phyloP scores from a whole-genome alignment of 225 moss, liverwort and hornwort genomes.

The Physcomitrium patens region DNA sequence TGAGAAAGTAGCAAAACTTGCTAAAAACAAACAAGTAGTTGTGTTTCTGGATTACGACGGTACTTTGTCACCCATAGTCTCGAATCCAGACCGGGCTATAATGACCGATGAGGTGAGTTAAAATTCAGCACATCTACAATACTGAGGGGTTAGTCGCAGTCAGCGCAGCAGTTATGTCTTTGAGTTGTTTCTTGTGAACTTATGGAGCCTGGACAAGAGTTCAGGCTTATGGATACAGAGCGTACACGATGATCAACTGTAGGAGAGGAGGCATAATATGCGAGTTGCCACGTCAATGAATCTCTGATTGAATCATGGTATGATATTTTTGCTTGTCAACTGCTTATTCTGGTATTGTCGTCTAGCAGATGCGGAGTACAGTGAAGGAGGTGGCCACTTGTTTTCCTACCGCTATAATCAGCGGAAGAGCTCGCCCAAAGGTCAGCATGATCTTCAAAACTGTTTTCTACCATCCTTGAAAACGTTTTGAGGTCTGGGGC shows the following conservation, averaged over 20 bases:
- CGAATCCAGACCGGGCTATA: conserved; percentile 79
- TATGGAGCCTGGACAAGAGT: neutral
- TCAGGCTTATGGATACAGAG: too few species aligned
- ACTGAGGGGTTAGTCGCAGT: neutral
- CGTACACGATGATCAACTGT: too few species aligned
- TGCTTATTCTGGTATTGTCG: conserved; percentile 26
- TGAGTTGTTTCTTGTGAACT: neutral
- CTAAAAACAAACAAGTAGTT: conserved; percentile 69
- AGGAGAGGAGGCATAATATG: too few species aligned
- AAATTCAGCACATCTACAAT: neutral
- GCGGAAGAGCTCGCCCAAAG: conserved; percentile 88
- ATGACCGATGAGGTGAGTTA: conserved; percentile 81
- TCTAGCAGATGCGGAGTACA: conserved; percentile 75
- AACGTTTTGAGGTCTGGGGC: too few species aligned
- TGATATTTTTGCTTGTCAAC: neutral
- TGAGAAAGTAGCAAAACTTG: conserved; percentile 58
- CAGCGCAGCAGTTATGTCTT: neutral
- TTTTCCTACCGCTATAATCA: conserved; percentile 88
- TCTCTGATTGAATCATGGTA: neutral
- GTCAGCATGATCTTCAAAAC: conserved; percentile 31
- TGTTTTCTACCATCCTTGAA: too few species aligned
- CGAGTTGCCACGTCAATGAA: neutral
- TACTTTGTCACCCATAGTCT: conserved; percentile 86
- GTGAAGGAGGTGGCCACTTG: conserved; percentile 82
- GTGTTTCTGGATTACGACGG: conserved; percentile 90